phyloP scores from a whole-genome alignment of 768 basidiomycete species.

The Tricholomella constricta region DNA sequence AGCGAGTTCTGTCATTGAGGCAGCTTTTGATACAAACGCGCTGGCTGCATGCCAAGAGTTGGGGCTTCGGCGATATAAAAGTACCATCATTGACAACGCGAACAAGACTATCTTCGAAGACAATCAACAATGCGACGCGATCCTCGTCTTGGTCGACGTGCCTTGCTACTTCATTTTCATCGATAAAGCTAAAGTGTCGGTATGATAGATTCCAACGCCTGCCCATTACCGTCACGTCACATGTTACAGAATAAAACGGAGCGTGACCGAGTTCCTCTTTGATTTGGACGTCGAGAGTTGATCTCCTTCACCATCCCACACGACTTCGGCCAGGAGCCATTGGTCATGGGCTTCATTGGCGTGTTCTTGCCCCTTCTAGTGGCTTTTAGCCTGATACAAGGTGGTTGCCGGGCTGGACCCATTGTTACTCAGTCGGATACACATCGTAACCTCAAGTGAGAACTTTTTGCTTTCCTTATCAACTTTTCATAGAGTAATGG shows the following conservation, averaged over 20 bases:
- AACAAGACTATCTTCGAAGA: too few species aligned
- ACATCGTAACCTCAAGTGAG: slow-evolving; percentile 5
- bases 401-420: slow-evolving; percentile 12
- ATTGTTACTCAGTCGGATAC: neutral
- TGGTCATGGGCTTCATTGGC: slow-evolving; percentile 3
- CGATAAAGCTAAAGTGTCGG: too few species aligned
- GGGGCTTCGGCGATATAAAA: too few species aligned
- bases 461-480: neutral
- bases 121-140: too few species aligned
- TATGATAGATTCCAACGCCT: neutral
- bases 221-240: slow-evolving; percentile 5
- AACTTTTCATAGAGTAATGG: neutral
- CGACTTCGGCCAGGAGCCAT: slow-evolving; percentile 14
- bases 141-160: too few species aligned
- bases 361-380: slow-evolving; percentile 6
- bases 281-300: slow-evolving; percentile 10
- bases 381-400: slow-evolving; percentile 10
- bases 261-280: neutral
- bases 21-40: too few species aligned
- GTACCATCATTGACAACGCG: too few species aligned
- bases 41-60: too few species aligned
- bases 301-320: slow-evolving; percentile 12
- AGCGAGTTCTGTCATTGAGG: too few species aligned
- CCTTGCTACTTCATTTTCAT: too few species aligned
- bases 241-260: neutral